Conservation (phyloP, 805 yeast genomes). For the Sugiyamaella marilandica region DNA sequence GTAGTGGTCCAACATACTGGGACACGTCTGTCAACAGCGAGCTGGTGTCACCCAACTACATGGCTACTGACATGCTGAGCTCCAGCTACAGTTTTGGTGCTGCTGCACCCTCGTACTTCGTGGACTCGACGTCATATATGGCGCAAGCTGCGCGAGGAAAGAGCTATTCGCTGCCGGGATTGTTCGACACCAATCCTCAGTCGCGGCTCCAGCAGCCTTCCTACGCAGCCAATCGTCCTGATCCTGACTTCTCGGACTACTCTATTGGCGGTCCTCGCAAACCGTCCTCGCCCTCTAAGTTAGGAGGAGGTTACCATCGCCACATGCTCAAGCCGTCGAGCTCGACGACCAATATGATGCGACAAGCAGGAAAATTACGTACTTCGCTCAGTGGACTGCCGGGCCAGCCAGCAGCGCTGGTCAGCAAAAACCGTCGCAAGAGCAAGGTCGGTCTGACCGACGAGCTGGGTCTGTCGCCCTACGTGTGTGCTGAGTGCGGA, state of each 20-base stretch:
- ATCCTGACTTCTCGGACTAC: slow-evolving; percentile 20
- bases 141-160: slow-evolving; percentile 14
- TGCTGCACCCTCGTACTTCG: slow-evolving; percentile 6
- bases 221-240: neutral
- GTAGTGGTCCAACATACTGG: slow-evolving; percentile 18
- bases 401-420: neutral
- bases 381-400: neutral
- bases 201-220: slow-evolving; percentile 1
- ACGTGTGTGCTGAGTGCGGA: slow-evolving; percentile 64
- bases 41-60: slow-evolving; percentile 19
- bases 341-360: slow-evolving; percentile 2
- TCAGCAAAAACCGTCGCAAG: slow-evolving; percentile 6
- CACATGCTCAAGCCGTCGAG: neutral
- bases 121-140: slow-evolving; percentile 2
- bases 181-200: slow-evolving; percentile 13
- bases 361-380: neutral
- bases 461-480: slow-evolving; percentile 11
- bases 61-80: neutral
- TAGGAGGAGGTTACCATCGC: neutral
- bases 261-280: slow-evolving; percentile 12
- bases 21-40: slow-evolving; percentile 20
- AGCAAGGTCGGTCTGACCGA: slow-evolving; percentile 9
- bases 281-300: neutral
- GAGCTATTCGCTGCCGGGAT: slow-evolving; percentile 20
- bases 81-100: slow-evolving; percentile 7